phyloP scores from a whole-genome alignment of 1,139 yeast species.

The Yamadazyma siamensis region DNA sequence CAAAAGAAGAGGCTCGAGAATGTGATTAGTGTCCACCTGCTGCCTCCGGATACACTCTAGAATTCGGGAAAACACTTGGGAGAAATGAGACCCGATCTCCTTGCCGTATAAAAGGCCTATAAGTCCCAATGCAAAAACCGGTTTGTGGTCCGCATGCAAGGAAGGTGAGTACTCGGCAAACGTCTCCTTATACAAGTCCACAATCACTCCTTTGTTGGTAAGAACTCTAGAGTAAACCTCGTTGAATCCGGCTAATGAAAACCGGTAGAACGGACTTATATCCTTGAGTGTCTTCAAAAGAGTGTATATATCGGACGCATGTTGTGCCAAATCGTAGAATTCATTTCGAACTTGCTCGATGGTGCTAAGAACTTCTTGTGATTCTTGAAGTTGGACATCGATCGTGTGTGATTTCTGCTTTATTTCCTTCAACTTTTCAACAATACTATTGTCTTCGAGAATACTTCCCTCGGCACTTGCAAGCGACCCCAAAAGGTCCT shows the following conservation, averaged over 20 bases:
- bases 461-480: constrained; percentile 59
- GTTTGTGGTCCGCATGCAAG: constrained; percentile 47
- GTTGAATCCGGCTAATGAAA: constrained; percentile 50
- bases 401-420: constrained; percentile 62
- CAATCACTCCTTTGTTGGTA: constrained; percentile 23
- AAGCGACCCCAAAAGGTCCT: constrained; percentile 56
- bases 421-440: constrained; percentile 59
- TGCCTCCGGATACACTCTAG: neutral
- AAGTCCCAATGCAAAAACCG: constrained; percentile 42
- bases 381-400: constrained; percentile 50
- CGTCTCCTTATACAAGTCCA: constrained; percentile 41
- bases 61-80: constrained; percentile 1
- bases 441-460: constrained; percentile 62
- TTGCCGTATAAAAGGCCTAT: constrained; percentile 22
- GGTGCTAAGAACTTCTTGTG: constrained; percentile 50
- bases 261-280: constrained; percentile 54
- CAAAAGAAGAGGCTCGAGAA: constrained; percentile 4
- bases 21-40: neutral
- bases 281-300: constrained; percentile 40
- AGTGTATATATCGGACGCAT: constrained; percentile 49
- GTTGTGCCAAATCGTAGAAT: constrained; percentile 54
- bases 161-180: constrained; percentile 49
- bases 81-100: constrained; percentile 24
- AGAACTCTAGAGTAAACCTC: constrained; percentile 40
- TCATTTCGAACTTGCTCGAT: constrained; percentile 47